Percentiles rank a stretch among this genome's conserved stretches.
Conservation (phyloP, 441 rosid species). For the Adansonia rubrostipa region DNA sequence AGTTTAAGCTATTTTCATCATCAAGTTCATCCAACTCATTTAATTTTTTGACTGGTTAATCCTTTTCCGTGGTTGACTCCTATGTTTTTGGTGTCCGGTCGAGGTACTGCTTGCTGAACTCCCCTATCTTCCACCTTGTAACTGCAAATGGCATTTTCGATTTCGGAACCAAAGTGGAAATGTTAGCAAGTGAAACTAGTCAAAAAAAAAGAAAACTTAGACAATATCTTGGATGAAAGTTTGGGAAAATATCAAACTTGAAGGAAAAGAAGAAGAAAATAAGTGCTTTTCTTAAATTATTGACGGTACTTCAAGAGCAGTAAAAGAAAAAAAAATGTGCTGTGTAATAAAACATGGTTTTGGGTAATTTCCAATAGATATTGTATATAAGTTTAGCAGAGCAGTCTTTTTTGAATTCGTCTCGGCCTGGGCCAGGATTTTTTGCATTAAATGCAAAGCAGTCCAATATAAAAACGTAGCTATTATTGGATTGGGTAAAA, state of each 20-base stretch:
- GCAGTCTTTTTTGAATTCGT: neutral
- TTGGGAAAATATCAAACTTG: too few species aligned
- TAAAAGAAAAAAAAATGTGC: neutral
- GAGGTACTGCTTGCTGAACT: constrained; percentile 70
- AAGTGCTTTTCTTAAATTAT: neutral
- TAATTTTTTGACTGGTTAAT: constrained; percentile 58
- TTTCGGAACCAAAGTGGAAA: neutral
- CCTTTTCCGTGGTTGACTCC: constrained; percentile 70
- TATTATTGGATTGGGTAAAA: too few species aligned
- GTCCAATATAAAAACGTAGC: too few species aligned
- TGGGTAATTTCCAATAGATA: neutral
- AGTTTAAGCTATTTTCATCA: constrained; percentile 50
- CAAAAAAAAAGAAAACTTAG: neutral
- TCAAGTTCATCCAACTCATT: constrained; percentile 42
- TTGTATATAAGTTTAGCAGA: neutral
- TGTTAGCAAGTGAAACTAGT: neutral
- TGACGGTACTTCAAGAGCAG: neutral
- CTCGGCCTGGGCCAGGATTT: too few species aligned
- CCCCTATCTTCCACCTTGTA: constrained; percentile 77
- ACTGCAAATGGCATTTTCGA: constrained; percentile 38
- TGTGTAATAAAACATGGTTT: neutral
- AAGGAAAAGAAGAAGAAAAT: neutral
- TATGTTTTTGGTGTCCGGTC: constrained; percentile 73
- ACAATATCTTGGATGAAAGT: neutral
- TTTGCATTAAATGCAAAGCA: too few species aligned